Evolutionary conservation across 2,329 filamentous ascomycete species (phyloP).

Genomic region (Colletotrichum tamarilloi): DNA sequence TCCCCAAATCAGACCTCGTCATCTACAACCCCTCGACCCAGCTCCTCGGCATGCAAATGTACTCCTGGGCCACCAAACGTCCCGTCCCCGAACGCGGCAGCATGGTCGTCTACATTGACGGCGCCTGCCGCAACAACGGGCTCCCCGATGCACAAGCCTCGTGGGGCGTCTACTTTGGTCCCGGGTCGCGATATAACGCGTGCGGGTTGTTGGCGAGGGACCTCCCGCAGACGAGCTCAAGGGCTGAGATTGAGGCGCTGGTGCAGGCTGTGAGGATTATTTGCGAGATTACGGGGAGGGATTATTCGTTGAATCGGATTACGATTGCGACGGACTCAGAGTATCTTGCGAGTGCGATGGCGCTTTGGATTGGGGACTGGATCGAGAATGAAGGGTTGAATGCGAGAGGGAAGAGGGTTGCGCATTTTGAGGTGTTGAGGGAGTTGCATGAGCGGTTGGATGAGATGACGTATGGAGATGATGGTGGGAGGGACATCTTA

Average conservation of each 20-base stretch:
- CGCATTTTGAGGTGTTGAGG: slow-evolving; percentile 26
- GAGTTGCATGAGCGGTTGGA: slow-evolving; percentile 30
- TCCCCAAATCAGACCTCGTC: slow-evolving; percentile 5
- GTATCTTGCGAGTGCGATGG: slow-evolving; percentile 35
- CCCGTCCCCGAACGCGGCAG: slow-evolving; percentile 1
- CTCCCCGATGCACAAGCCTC: slow-evolving; percentile 35
- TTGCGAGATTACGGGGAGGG: not conserved
- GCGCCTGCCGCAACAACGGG: slow-evolving; percentile 40
- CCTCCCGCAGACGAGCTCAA: slow-evolving; percentile 31
- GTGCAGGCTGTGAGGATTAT: slow-evolving; percentile 31
- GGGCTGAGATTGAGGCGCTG: slow-evolving; percentile 40
- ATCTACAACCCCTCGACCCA: slow-evolving; percentile 15
- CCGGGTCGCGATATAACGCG: slow-evolving; percentile 38
- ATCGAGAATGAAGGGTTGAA: slow-evolving; percentile 30
- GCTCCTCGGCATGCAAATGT: slow-evolving; percentile 9
- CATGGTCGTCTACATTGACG: slow-evolving; percentile 40
- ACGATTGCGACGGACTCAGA: slow-evolving; percentile 36
- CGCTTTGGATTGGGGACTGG: slow-evolving; percentile 36
- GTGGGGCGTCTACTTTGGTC: slow-evolving; percentile 42
- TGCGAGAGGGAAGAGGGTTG: slow-evolving; percentile 4
- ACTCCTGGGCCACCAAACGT: not conserved
- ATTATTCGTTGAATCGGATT: slow-evolving; percentile 14
- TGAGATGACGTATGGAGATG: slow-evolving; percentile 32
- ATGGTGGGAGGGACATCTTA: slow-evolving; percentile 30
- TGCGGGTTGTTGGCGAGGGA: slow-evolving; percentile 6